Percentiles rank a stretch among this genome's conserved stretches.
phyloP scores from a whole-genome alignment of 805 yeast species.

The Yarrowia hollandica region DNA sequence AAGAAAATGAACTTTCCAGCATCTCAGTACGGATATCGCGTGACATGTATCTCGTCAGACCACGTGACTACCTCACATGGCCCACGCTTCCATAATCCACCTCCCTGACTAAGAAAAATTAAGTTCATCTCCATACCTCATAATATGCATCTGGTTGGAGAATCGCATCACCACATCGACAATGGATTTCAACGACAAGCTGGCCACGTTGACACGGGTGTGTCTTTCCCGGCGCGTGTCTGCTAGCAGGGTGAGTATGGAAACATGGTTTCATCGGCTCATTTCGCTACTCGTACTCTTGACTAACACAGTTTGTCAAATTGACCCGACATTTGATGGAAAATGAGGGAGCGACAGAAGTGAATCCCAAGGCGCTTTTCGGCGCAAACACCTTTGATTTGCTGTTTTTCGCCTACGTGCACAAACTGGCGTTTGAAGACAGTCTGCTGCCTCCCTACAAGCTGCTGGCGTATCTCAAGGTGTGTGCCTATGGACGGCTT shows the following conservation, averaged over 20 bases:
- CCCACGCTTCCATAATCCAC: neutral
- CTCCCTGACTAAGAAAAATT: neutral
- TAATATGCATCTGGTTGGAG: too few relatives aligned
- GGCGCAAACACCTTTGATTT: slow-evolving; percentile 17
- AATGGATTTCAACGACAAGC: slow-evolving; percentile 26
- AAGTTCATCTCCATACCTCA: neutral
- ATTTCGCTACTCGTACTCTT: too few relatives aligned
- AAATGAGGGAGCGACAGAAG: slow-evolving; percentile 8
- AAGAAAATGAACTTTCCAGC: too few relatives aligned
- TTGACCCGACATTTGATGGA: slow-evolving; percentile 22
- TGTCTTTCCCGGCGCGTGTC: slow-evolving; percentile 22
- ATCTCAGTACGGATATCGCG: too few relatives aligned
- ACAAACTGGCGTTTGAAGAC: slow-evolving; percentile 24
- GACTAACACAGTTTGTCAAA: slow-evolving; percentile 26
- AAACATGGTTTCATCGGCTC: too few relatives aligned
- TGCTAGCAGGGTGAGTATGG: slow-evolving; percentile 16
- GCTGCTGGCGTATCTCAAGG: slow-evolving; percentile 21
- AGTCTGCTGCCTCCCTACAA: slow-evolving; percentile 2
- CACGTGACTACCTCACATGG: too few relatives aligned
- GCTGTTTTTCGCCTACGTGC: slow-evolving; percentile 14
- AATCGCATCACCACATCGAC: slow-evolving; percentile 2
- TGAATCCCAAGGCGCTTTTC: slow-evolving; percentile 21
- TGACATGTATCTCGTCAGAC: too few relatives aligned
- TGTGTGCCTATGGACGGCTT: slow-evolving; percentile 1
- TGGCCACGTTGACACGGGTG: slow-evolving; percentile 21